These are phyloP conservation scores for Globisporangium cystogenes DNA, from an alignment of 352 stramenopile species.

Conservation along the genomic window DNA sequence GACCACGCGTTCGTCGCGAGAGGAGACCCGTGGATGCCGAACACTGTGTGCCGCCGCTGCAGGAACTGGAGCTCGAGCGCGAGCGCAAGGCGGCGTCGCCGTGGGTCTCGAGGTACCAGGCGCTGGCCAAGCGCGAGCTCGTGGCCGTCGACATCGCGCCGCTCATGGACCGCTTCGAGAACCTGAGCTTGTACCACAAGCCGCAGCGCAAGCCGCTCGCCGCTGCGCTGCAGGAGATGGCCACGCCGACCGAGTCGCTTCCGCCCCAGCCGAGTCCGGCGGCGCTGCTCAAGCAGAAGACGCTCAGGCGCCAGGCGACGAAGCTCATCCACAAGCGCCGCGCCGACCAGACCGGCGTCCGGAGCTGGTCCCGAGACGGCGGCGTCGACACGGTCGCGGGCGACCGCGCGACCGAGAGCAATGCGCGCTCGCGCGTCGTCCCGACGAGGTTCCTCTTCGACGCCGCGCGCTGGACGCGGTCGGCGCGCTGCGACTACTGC, in stretches of 20 bases:
- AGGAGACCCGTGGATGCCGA: no score
- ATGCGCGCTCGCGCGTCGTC: slow-evolving; percentile 4
- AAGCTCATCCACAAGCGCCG: slow-evolving; percentile 13
- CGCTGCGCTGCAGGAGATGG: slow-evolving; percentile 25
- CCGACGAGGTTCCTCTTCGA: slow-evolving; percentile 54
- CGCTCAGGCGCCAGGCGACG: slow-evolving; percentile 15
- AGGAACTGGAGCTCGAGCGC: slow-evolving; percentile 2
- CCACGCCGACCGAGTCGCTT: background rate
- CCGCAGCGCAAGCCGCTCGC: slow-evolving; percentile 27
- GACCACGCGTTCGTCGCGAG: no score
- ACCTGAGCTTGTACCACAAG: slow-evolving; percentile 23
- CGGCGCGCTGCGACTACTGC: slow-evolving; percentile 61
- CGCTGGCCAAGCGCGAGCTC: slow-evolving; percentile 25
- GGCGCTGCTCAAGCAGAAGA: slow-evolving; percentile 1
- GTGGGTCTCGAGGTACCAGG: slow-evolving; percentile 18
- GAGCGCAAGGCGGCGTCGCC: slow-evolving; percentile 5
- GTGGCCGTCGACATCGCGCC: slow-evolving; percentile 21
- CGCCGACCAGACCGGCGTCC: no score
- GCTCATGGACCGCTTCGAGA: slow-evolving; percentile 30
- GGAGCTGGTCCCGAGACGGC: background rate
- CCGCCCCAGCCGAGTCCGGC: background rate
- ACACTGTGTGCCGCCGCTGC: no score
- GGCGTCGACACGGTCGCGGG: background rate
- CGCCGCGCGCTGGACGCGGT: slow-evolving; percentile 23
- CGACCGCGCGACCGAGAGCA: no score